phyloP scores from a whole-genome alignment of 2,329 filamentous ascomycete species.

The Leptographium galeiforme region DNA sequence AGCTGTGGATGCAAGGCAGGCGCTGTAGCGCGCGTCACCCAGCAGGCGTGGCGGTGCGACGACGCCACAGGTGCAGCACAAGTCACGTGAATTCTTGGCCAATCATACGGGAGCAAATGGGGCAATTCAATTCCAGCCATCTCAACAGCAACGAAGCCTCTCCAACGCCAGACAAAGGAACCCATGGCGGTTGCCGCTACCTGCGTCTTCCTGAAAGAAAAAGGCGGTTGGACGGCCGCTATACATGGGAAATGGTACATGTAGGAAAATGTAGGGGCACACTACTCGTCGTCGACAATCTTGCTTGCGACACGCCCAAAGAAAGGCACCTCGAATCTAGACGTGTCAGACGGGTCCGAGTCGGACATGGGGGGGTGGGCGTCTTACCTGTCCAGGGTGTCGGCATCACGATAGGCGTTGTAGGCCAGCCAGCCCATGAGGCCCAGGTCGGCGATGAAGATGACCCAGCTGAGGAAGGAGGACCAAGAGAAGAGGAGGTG shows the following conservation, averaged over 20 bases:
- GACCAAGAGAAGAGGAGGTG: constrained; percentile 85
- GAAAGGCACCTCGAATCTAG: constrained; percentile 72
- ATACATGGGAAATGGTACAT: too few relatives aligned
- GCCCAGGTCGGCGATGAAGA: constrained; percentile 62
- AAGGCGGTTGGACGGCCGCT: too few relatives aligned
- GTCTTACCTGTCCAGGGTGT: constrained; percentile 44
- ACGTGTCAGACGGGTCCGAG: constrained; percentile 8
- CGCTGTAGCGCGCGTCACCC: constrained; percentile 6
- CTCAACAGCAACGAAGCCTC: too few relatives aligned
- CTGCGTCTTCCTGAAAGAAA: too few relatives aligned
- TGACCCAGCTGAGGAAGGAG: constrained; percentile 65
- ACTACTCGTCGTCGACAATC: constrained; percentile 72
- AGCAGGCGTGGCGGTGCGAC: background rate
- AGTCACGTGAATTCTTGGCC: constrained; percentile 1
- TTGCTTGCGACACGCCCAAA: constrained; percentile 76
- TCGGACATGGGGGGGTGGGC: background rate
- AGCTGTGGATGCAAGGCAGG: constrained; percentile 4
- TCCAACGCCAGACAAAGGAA: too few relatives aligned
- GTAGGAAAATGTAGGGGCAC: too few relatives aligned
- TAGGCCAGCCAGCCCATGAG: constrained; percentile 65
- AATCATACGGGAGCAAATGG: too few relatives aligned
- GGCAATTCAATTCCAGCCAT: too few relatives aligned
- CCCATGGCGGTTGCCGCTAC: too few relatives aligned
- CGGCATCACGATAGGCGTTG: constrained; percentile 74
- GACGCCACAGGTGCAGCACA: background rate